These are phyloP conservation scores for Triadica sebifera DNA, from an alignment of 345 rosid genomes.

Conservation along the genomic window DNA sequence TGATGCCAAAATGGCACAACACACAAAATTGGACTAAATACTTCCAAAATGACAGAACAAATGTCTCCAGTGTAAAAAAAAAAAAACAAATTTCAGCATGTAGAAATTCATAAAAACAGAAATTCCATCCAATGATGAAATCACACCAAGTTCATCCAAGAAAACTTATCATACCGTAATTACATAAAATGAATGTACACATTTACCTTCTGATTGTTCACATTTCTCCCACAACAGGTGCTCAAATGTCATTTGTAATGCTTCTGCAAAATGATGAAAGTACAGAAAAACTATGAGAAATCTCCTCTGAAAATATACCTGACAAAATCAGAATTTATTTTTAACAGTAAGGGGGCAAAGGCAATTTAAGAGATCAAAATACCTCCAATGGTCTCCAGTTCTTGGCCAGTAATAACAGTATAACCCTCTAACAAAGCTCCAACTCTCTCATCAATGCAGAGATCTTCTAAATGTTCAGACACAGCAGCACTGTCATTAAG, in stretches of 20 bases:
- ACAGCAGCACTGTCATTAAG: constrained; percentile 28
- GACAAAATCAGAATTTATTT: background rate
- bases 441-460: constrained; percentile 69
- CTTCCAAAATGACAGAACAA: background rate
- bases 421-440: constrained; percentile 69
- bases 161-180: background rate
- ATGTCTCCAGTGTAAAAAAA: background rate
- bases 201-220: constrained; percentile 59
- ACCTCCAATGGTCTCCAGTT: constrained; percentile 87
- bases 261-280: constrained; percentile 50
- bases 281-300: constrained; percentile 15
- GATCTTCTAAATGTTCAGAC: constrained; percentile 47
- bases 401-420: constrained; percentile 64
- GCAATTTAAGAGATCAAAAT: constrained; percentile 12
- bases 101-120: background rate
- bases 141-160: background rate
- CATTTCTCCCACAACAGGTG: constrained; percentile 43
- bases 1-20: background rate
- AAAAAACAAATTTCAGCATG: background rate
- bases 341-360: background rate
- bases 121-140: background rate
- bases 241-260: constrained; percentile 63
- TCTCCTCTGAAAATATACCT: background rate
- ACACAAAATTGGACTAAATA: background rate
- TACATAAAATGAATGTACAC: background rate